Base-by-base conservation (phyloP, 176 grass and related monocot species). In the Rhynchospora tenuis region DNA sequence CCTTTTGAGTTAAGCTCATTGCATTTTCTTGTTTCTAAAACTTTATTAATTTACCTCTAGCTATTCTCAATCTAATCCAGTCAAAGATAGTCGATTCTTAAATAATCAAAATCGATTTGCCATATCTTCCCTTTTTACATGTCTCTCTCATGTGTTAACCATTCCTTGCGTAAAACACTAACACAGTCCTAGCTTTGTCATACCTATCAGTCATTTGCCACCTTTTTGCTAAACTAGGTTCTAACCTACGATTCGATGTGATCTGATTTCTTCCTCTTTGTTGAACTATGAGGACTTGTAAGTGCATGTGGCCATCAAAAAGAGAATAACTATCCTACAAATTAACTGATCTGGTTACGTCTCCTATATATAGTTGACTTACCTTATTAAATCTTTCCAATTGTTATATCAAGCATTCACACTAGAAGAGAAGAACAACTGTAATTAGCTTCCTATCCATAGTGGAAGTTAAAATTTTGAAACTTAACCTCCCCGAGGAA, bases 201-300 rank as follows among this genome's bases (percentile, higher is more conserved):
- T 42, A 80, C 54, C 77, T 80, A 80, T 61, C 55, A 80, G 77
- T 80, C 77, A 80, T 81, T 64, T 12, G 79, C 60, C 52, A 81
- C 52, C 57, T 29, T 62, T 26, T 42, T 9, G n/a, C 15, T 27
- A 82, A 65, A 17, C 59, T 65, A 82, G 80, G 44, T 55, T 82
- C 47, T 67, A 82, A 51, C 22, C 20, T 48, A 65, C 13, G 14
- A 68, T 82, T 68, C 11, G 66, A 51, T 63, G 57, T 65, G 3
- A 81, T 81, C 6, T 26, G 14, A 31, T 33, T 29, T 54, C 47
- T 19, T 77, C 54, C 14, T 33, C 10, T 74, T 15, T 56, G 7
- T 56, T 77, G 14, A 55, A n/a, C 24, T 54, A 31, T 56, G 73
- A 33, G 24, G 6, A 52, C 22, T 24, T 28, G 50, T 52, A 16